Evolutionary conservation across 139 green algal species (phyloP), one percentile per base, ranked within the genome.

Genomic region (Picochlorum sp.): DNA sequence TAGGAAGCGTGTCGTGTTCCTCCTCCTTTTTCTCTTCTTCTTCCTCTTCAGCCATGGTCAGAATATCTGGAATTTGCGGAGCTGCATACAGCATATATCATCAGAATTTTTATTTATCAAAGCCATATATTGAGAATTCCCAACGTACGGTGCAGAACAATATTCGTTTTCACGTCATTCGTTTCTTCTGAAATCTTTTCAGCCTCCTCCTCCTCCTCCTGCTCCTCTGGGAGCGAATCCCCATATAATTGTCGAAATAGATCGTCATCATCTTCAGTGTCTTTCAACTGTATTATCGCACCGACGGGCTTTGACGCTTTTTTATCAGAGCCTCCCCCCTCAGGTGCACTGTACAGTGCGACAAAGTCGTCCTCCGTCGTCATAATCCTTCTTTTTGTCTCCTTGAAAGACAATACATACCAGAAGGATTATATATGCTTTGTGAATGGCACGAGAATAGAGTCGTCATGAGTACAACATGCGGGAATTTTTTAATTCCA

Each of bases 181-280:
- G 9, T 41, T 41, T 41, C 34, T 11, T 41, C 34, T 41, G 34
- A 41, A 41, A 41, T 41, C 34, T 41, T 41, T 41, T 41, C 34
- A 14, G 34, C 34, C 34, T 41, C 34, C 34, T 41, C 34, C 9
- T 38, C 5, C 34, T 41, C 2, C 34, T 14, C 6, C 34, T 41
- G 18, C 47, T 54, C 46, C 46, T n/a, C 47, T 54, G 47, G 47
- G 6, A 54, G 34, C 34, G 34, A 15, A 21, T 69, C 58, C 14
- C 71, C 71, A 58, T 77, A 77, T 2, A 77, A 65, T 47, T 72
- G 47, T 58, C 15, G 3, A 59, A 73, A 77, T 23, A 77, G n/a
- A 20, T 64, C 64, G n/a, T 72, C 64, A 18, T 61, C 64, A 4
- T 72, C 56, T 47, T 87, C 50, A 81, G 81, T 30, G 77, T 56